These are phyloP conservation scores for Lactarius trivialis DNA, from an alignment of 768 basidiomycete species.

Conservation along the genomic window DNA sequence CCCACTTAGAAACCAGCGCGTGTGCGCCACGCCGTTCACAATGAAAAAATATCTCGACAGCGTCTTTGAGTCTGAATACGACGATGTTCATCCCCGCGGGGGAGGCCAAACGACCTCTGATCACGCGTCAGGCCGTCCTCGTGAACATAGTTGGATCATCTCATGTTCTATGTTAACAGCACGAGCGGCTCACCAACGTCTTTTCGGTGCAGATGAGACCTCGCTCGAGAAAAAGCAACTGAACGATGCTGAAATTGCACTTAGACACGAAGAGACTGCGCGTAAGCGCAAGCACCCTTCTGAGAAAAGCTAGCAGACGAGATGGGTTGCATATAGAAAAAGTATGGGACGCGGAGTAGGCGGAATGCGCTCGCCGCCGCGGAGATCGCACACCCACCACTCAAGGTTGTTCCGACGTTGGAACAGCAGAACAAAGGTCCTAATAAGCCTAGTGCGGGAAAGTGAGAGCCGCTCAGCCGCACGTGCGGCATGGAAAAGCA, in stretches of 20 bases:
- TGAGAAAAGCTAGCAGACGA: conserved; percentile 84
- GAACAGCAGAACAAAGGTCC: no score
- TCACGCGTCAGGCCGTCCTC: conserved; percentile 59
- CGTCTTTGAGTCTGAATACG: conserved; percentile 41
- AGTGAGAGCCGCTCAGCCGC: no score
- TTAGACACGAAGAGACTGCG: conserved; percentile 73
- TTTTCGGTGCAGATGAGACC: conserved; percentile 26
- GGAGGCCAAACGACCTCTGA: conserved; percentile 30
- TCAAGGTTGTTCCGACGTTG: no score
- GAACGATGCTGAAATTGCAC: conserved; percentile 65
- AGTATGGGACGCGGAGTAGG: conserved; percentile 59
- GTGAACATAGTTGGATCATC: conserved; percentile 62
- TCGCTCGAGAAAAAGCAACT: conserved; percentile 57
- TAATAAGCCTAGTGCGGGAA: no score
- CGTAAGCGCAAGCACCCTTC: conserved; percentile 74
- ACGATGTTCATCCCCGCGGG: conserved; percentile 28
- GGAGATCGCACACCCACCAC: no score
- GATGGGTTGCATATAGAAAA: conserved; percentile 70
- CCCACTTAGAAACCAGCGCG: conserved; percentile 31
- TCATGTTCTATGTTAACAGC: conserved; percentile 33
- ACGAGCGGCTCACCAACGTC: neutral
- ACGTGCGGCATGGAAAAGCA: no score
- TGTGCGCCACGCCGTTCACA: conserved; percentile 22
- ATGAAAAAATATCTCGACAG: conserved; percentile 26
- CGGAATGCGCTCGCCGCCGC: no score